phyloP scores from a whole-genome alignment of 306 rosid species.

The Senna tora region DNA sequence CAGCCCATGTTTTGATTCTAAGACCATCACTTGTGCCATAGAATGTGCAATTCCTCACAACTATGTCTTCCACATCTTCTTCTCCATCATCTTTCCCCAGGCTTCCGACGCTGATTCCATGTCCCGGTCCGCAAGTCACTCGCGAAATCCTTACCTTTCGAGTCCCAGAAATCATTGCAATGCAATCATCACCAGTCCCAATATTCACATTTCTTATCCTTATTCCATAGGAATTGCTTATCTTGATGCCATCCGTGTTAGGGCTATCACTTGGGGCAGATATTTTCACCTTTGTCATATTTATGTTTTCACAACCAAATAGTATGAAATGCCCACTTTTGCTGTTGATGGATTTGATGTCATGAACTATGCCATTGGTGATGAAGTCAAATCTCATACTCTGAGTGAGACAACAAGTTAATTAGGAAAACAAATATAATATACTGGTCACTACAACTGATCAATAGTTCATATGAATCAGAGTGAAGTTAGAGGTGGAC shows the following conservation, averaged over 20 bases:
- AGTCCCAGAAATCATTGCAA: constrained; percentile 55
- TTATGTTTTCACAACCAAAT: constrained; percentile 50
- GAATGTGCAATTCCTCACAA: constrained; percentile 53
- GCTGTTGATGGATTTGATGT: constrained; percentile 53
- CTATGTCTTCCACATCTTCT: constrained; percentile 44
- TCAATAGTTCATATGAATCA: no score
- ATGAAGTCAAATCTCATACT: constrained; percentile 56
- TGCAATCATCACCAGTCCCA: constrained; percentile 66
- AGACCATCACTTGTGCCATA: constrained; percentile 51
- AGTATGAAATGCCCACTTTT: constrained; percentile 52
- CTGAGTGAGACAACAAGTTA: constrained; percentile 32
- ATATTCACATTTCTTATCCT: constrained; percentile 36
- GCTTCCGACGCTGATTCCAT: constrained; percentile 77
- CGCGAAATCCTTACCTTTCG: constrained; percentile 35
- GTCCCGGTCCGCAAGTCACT: constrained; percentile 70
- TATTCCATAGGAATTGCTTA: constrained; percentile 38
- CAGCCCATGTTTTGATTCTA: constrained; percentile 72
- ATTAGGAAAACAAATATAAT: no score
- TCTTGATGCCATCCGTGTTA: constrained; percentile 82
- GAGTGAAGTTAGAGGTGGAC: no score
- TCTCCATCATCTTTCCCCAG: constrained; percentile 46
- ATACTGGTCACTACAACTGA: no score
- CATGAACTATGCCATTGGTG: constrained; percentile 47
- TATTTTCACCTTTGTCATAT: constrained; percentile 38
- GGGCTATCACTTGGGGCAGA: constrained; percentile 55